Percentiles rank a stretch among this genome's conserved stretches.
Conservation (phyloP, 768 basidiomycete species). For the Auricularia auricula-judae region DNA sequence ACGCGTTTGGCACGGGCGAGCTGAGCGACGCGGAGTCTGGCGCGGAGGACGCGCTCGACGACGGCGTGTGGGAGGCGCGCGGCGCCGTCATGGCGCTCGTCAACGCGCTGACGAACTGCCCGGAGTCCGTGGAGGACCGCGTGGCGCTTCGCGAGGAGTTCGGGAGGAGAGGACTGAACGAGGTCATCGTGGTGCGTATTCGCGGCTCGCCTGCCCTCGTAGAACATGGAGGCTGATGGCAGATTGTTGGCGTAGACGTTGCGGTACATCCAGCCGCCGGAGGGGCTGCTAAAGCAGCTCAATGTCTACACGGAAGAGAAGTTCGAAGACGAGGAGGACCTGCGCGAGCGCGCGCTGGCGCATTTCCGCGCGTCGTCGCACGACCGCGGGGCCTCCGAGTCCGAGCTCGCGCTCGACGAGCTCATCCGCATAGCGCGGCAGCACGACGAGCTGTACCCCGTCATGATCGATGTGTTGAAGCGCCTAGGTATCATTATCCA, state of each 20-base stretch:
- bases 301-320: conserved; percentile 81
- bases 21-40: conserved; percentile 23
- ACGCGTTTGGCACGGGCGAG: conserved; percentile 13
- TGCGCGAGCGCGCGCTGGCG: conserved; percentile 51
- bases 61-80: conserved; percentile 73
- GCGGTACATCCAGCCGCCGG: conserved; percentile 66
- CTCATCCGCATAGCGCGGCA: conserved; percentile 49
- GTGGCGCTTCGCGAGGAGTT: conserved; percentile 77
- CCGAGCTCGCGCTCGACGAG: conserved; percentile 46
- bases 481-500: conserved; percentile 47
- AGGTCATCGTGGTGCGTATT: conserved; percentile 65
- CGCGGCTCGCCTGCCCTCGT: not conserved
- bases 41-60: conserved; percentile 31
- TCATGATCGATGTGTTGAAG: conserved; percentile 48
- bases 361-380: conserved; percentile 13
- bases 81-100: conserved; percentile 65
- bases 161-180: conserved; percentile 68
- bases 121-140: conserved; percentile 68
- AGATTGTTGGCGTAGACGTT: conserved; percentile 39
- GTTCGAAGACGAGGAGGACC: conserved; percentile 80
- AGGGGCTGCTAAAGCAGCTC: conserved; percentile 65
- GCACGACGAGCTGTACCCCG: conserved; percentile 50
- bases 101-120: conserved; percentile 69
- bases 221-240: no score
- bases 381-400: conserved; percentile 28